Conservation (phyloP, 176 grass and related monocot species). For the Tillandsia fasciculata region DNA sequence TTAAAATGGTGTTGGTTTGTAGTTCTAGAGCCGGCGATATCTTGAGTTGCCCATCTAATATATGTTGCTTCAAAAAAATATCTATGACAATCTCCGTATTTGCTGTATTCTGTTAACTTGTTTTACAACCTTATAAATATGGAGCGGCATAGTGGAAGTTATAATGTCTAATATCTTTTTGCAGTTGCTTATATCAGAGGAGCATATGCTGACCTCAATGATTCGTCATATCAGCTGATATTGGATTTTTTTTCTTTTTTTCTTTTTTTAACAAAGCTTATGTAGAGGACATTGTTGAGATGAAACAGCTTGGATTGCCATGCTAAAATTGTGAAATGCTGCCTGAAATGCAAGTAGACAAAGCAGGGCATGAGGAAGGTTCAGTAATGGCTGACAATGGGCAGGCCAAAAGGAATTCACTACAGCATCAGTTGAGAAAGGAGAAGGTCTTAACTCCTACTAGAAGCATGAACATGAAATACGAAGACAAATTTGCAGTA, state of each 20-base stretch:
- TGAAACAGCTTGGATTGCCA: conserved; percentile 18
- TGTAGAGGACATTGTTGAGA: not conserved
- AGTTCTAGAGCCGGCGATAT: too few species aligned
- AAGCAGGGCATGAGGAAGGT: conserved; percentile 25
- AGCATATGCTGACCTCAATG: not conserved
- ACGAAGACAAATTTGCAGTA: conserved; percentile 50
- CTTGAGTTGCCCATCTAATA: too few species aligned
- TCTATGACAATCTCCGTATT: too few species aligned
- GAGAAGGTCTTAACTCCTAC: conserved; percentile 19
- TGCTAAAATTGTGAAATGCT: conserved; percentile 36
- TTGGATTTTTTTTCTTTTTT: conserved; percentile 12
- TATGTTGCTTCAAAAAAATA: too few species aligned
- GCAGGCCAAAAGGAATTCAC: conserved; percentile 29
- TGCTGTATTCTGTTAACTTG: too few species aligned
- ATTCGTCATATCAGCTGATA: not conserved
- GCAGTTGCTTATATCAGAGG: not conserved
- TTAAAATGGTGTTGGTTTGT: too few species aligned
- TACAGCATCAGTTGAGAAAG: conserved; percentile 31
- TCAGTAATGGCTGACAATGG: conserved; percentile 16
- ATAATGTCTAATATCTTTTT: too few species aligned
- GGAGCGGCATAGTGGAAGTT: too few species aligned
- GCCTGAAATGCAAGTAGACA: conserved; percentile 36
- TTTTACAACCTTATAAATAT: too few species aligned
- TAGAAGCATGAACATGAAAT: conserved; percentile 34
- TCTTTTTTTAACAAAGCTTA: not conserved